Base-by-base conservation (phyloP, 164 flowering plant species). In the Saururus chinensis region DNA sequence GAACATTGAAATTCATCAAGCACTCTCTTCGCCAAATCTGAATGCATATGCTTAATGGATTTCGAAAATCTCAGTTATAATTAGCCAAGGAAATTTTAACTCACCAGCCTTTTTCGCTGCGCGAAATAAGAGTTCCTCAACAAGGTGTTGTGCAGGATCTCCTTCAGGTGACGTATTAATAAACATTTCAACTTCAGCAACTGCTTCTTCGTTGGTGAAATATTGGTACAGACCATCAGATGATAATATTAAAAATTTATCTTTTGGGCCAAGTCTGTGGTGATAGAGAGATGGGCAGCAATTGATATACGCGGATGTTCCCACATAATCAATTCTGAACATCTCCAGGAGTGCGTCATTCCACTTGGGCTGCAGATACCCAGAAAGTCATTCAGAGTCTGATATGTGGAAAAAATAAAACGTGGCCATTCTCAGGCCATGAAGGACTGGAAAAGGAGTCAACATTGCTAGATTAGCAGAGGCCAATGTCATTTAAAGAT, bases 81-180 rank as follows among this genome's bases (percentile, higher is more conserved):
- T 49, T 57, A 37, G 41, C 10, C 21, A 48, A 60, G 40, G 64
- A 37, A 40, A 51, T 20, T 20, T 1, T 22, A 22, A 16, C 22
- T 37, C 80, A 83, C 98, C 98, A 25, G 89, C 89, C 81, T 82
- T 88, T 69, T 84, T 89, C 7, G 95, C 97, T 24, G 97, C 97
- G 4, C 97, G 86, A 64, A 84, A 90, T 20, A 90, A 71, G 7
- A 84, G 77, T 75, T 86, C 86, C 62, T 88, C 91, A 21, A 90
- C 75, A n/a, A 90, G 84, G 75, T 90, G 91, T 69, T 90, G 97
- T 0, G 97, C 97, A 7, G 97, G 97, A 68, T 90, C 97, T 51
- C 96, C 97, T 61, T 90, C 95, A 0, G 97, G 93, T 42, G 78
- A 83, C 30, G 75, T 56, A 35, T 75, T 55, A 66, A 90, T 79